Evolutionary conservation across 805 yeast genomes (phyloP), one percentile per base, ranked within the genome.

Genomic region (Schwanniomyces polymorphus): DNA sequence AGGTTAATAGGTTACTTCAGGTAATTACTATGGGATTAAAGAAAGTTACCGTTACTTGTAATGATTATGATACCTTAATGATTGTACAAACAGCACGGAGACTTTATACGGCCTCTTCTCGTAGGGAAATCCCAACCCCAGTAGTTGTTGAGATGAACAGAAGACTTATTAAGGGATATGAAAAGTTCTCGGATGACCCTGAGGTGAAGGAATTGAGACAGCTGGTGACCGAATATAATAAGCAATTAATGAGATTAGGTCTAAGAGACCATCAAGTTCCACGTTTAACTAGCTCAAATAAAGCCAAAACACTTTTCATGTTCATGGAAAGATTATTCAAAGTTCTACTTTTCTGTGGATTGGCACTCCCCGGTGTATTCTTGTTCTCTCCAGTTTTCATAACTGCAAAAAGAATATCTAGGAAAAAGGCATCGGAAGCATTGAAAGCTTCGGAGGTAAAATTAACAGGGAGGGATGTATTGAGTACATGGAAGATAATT

Each of bases 181-280:
- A 65, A 41, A 55, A 62, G 51, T 61, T 65, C 42, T 51, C 66
- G 5, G 64, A 69, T 33, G 58, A 62, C 18, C 69, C 71, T 0
- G 74, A 70, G 23, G 67, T 71, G 21, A 57, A 57, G 9, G 60
- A 58, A 34, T 47, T 72, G 44, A 68, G 60, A 41, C 47, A 55
- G 8, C 46, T 59, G 29, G 74, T 72, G n/a, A 44, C 59, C 18
- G 67, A 56, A 5, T 72, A 72, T 52, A 70, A 72, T 51, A 53
- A 56, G 38, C 58, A 60, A 42, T 57, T 71, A 23, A 53, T 55
- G 55, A 51, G 56, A 25, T 49, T 66, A 45, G 75, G 75, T 5
- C 51, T 72, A 26, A 74, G 66, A 42, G 77, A 72, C 54, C 75
- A 72, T 49, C 75, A 71, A 50, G 74, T 72, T 25, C 70, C 68